A percentile compares a stretch with the other conserved stretches of the same genome.
Evolutionary conservation across 352 stramenopile genomes (phyloP).

Genomic region (Aphanomyces astaci): DNA sequence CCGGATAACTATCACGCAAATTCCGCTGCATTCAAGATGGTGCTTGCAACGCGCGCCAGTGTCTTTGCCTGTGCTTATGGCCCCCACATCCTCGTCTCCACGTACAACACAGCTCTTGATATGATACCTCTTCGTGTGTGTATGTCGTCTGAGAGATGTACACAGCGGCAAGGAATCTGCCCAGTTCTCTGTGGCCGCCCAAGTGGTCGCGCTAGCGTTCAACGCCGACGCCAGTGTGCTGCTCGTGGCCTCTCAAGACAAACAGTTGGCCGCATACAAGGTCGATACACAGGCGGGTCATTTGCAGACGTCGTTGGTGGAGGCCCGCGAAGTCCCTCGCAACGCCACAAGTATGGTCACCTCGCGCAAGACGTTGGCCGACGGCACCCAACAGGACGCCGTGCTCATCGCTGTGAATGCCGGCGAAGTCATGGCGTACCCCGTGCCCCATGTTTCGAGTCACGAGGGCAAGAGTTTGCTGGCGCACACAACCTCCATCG

Average conservation of each 20-base stretch:
- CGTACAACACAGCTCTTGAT: not conserved
- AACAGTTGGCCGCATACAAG: conserved; percentile 13
- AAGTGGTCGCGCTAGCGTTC: conserved; percentile 18
- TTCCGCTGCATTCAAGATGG: not conserved
- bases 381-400: conserved; percentile 37
- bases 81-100: conserved; percentile 17
- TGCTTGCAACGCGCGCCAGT: not conserved
- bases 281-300: not conserved
- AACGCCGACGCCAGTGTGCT: conserved; percentile 12
- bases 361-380: conserved; percentile 23
- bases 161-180: conserved; percentile 10
- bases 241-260: conserved; percentile 4
- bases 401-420: conserved; percentile 76
- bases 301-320: not conserved
- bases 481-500: conserved; percentile 81
- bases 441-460: conserved; percentile 51
- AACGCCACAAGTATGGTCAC: conserved; percentile 65
- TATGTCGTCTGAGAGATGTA: not conserved
- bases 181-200: not conserved
- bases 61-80: conserved; percentile 19
- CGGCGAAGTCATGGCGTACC: conserved; percentile 66
- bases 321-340: conserved; percentile 36
- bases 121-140: not conserved
- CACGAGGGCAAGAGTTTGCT: conserved; percentile 65
- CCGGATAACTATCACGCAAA: not conserved